Conservation (phyloP, 805 yeast genomes). For the Candida maesae region DNA sequence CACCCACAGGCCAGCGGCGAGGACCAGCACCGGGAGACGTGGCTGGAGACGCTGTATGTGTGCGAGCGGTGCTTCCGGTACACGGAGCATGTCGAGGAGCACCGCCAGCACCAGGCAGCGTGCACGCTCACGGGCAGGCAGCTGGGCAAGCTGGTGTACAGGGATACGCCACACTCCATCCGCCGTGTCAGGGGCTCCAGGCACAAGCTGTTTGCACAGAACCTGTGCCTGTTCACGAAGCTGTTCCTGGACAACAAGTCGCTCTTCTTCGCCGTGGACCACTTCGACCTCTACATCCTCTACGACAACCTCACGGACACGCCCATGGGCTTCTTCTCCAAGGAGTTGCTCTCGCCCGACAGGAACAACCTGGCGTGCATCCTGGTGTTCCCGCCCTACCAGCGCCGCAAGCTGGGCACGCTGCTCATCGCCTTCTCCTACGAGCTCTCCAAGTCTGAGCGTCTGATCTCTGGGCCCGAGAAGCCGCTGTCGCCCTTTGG, state of each 20-base stretch:
- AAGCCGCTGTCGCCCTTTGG: conserved; percentile 87
- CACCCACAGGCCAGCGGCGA: too few relatives aligned
- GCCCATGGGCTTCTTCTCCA: conserved; percentile 92
- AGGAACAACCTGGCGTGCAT: conserved; percentile 88
- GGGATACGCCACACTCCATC: conserved; percentile 52
- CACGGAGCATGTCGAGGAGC: conserved; percentile 42
- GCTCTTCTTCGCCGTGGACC: conserved; percentile 72
- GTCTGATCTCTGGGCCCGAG: conserved; percentile 81
- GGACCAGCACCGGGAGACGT: too few relatives aligned
- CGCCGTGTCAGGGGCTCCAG: conserved; percentile 64
- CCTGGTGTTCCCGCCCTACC: conserved; percentile 89
- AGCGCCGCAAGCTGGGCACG: conserved; percentile 72
- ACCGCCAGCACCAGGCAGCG: conserved; percentile 45
- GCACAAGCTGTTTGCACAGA: conserved; percentile 71
- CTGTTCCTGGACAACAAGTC: conserved; percentile 88
- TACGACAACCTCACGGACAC: conserved; percentile 46
- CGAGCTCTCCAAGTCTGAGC: conserved; percentile 62
- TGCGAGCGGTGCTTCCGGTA: conserved; percentile 88
- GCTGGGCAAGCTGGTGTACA: conserved; percentile 72
- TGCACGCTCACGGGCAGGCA: conserved; percentile 41
- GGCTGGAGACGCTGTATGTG: conserved; percentile 63
- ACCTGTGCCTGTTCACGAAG: conserved; percentile 79
- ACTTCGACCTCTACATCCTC: conserved; percentile 74
- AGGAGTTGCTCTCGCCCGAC: conserved; percentile 73
- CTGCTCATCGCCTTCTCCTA: conserved; percentile 82